Percentiles rank a stretch among this genome's conserved stretches.
phyloP scores from a whole-genome alignment of 495 filamentous ascomycete species.

The Chaetomium cochliodes region DNA sequence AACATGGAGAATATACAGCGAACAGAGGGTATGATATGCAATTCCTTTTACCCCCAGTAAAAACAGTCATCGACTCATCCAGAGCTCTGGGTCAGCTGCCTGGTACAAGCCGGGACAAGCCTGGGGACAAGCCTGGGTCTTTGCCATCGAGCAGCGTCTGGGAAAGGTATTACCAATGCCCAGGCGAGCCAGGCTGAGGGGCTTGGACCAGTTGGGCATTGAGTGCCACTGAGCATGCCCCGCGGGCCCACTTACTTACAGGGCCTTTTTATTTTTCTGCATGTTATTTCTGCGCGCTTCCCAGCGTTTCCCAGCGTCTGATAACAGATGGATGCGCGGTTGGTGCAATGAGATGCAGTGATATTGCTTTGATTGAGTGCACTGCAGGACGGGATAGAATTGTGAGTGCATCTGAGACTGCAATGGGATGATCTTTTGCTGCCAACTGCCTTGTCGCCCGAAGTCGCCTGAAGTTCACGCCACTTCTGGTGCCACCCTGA shows the following conservation, averaged over 20 bases:
- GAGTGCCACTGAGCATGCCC: no score
- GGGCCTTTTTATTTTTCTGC: neutral
- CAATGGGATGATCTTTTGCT: constrained; percentile 11
- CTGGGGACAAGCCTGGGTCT: no score
- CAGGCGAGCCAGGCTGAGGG: neutral
- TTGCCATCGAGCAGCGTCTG: neutral
- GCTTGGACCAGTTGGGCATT: constrained; percentile 2
- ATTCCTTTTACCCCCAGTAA: neutral
- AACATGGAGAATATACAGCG: neutral
- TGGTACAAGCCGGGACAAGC: no score
- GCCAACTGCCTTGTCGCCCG: neutral
- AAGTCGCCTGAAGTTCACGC: constrained; percentile 9
- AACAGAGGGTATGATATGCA: neutral
- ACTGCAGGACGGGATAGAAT: constrained; percentile 1
- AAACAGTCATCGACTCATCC: constrained; percentile 14
- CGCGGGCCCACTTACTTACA: constrained; percentile 4
- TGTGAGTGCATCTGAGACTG: neutral
- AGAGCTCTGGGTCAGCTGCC: constrained; percentile 14
- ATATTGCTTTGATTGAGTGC: neutral
- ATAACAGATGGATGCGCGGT: neutral
- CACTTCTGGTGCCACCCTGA: constrained; percentile 21
- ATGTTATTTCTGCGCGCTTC: neutral
- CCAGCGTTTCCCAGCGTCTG: neutral
- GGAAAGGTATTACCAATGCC: constrained; percentile 2
- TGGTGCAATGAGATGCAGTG: neutral